Evolutionary conservation across 805 yeast genomes (phyloP).

Genomic region (Teunomyces gatunensis): DNA sequence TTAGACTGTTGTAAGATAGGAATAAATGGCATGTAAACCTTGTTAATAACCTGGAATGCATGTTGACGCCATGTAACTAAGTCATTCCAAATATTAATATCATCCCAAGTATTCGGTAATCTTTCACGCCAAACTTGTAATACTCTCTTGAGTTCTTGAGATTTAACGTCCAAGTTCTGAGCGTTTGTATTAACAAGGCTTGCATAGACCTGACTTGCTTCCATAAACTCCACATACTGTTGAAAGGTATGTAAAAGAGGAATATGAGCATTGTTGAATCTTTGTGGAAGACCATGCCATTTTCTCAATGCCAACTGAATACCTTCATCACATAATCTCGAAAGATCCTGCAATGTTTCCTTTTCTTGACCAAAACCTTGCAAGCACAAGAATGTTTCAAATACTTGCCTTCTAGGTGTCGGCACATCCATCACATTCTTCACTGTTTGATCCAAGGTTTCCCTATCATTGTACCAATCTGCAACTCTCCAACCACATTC

Average conservation of each 20-base stretch:
- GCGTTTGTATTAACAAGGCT: slow-evolving; percentile 87
- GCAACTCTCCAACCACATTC: slow-evolving; percentile 99
- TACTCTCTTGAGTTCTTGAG: slow-evolving; percentile 92
- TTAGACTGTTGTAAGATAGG: slow-evolving; percentile 73
- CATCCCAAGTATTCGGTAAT: slow-evolving; percentile 95
- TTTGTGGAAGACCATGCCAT: slow-evolving; percentile 88
- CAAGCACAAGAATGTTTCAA: slow-evolving; percentile 88
- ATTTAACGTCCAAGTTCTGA: slow-evolving; percentile 85
- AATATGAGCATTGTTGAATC: slow-evolving; percentile 77
- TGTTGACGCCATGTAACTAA: slow-evolving; percentile 98
- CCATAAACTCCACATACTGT: slow-evolving; percentile 96
- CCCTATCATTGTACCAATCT: slow-evolving; percentile 95
- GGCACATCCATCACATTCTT: slow-evolving; percentile 98
- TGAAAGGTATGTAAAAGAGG: slow-evolving; percentile 92
- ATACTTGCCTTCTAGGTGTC: slow-evolving; percentile 93
- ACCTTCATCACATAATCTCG: slow-evolving; percentile 91
- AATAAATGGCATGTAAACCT: slow-evolving; percentile 88
- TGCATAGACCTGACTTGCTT: slow-evolving; percentile 91
- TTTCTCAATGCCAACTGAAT: slow-evolving; percentile 87
- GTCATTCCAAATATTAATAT: slow-evolving; percentile 96
- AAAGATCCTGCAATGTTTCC: slow-evolving; percentile 79
- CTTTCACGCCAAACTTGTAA: slow-evolving; percentile 98
- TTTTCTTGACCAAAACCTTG: slow-evolving; percentile 93
- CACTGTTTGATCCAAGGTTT: slow-evolving; percentile 89
- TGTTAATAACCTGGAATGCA: slow-evolving; percentile 93